Evolutionary conservation across 768 basidiomycete genomes (phyloP).

Genomic region (Agaricus blazei): DNA sequence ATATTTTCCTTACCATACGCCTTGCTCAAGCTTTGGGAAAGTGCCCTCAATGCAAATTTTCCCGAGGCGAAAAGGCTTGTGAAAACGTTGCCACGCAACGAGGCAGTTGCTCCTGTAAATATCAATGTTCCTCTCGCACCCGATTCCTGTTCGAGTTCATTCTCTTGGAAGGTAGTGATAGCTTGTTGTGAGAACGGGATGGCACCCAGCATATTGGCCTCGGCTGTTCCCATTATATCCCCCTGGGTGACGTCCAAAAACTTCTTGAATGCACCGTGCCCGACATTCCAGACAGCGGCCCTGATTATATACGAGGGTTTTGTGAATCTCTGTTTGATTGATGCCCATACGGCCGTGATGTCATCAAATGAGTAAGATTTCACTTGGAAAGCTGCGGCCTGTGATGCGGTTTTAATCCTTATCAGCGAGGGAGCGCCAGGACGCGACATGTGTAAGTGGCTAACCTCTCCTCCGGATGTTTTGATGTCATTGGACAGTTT

Average conservation of each 20-base stretch:
- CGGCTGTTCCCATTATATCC: constrained; percentile 46
- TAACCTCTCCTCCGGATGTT: constrained; percentile 48
- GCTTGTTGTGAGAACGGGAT: constrained; percentile 61
- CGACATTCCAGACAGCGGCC: constrained; percentile 62
- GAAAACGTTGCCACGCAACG: constrained; percentile 51
- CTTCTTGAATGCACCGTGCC: constrained; percentile 52
- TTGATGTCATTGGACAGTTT: constrained; percentile 2
- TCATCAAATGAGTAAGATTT: constrained; percentile 42
- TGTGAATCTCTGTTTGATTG: constrained; percentile 41
- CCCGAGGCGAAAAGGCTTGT: constrained; percentile 62
- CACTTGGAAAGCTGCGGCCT: constrained; percentile 60
- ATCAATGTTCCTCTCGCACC: constrained; percentile 61
- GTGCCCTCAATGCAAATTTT: constrained; percentile 56
- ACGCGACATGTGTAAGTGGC: constrained; percentile 2
- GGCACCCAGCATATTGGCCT: constrained; percentile 51
- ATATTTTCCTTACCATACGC: constrained; percentile 74
- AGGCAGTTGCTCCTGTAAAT: constrained; percentile 72
- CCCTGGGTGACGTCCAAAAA: constrained; percentile 60
- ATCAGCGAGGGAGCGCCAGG: background rate
- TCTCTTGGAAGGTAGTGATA: constrained; percentile 55
- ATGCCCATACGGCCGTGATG: constrained; percentile 43
- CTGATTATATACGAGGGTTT: constrained; percentile 47
- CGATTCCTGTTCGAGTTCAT: constrained; percentile 36
- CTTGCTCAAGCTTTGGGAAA: constrained; percentile 68
- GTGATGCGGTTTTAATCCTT: background rate